A percentile compares a stretch with the other conserved stretches of the same genome.
phyloP scores from a whole-genome alignment of 257 asterid species.

The Linaria vulgaris region DNA sequence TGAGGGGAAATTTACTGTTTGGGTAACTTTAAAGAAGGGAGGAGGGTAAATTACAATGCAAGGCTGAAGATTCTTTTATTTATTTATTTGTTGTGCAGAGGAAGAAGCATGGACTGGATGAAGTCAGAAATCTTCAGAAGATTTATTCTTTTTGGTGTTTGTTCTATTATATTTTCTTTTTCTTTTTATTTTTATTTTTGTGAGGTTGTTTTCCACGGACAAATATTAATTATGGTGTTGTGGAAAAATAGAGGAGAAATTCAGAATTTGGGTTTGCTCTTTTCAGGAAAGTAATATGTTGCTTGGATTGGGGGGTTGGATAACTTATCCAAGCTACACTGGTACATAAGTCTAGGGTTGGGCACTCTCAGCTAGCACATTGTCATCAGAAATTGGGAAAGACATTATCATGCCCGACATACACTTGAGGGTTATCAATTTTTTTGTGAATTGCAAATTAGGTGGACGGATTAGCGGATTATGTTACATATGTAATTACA shows the following conservation, averaged over 20 bases:
- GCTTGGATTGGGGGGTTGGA: slow-evolving; percentile 25
- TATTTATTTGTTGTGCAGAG: not conserved
- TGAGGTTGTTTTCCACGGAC: too few relatives aligned
- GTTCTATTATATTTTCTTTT: too few relatives aligned
- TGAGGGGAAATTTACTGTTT: slow-evolving; percentile 1
- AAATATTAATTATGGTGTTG: not conserved
- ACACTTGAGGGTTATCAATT: too few relatives aligned
- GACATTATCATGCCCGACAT: too few relatives aligned
- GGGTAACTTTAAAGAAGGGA: not conserved
- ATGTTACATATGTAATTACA: too few relatives aligned
- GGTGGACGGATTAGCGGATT: too few relatives aligned
- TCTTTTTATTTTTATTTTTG: not conserved
- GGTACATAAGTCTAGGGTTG: too few relatives aligned
- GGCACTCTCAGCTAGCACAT: too few relatives aligned
- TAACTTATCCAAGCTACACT: too few relatives aligned
- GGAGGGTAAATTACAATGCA: slow-evolving; percentile 26
- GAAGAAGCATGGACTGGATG: slow-evolving; percentile 28
- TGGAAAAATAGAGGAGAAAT: not conserved
- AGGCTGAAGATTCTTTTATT: slow-evolving; percentile 4
- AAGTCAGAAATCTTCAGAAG: slow-evolving; percentile 22
- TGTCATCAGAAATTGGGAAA: too few relatives aligned
- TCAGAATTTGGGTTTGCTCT: slow-evolving; percentile 11
- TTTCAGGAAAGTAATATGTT: slow-evolving; percentile 27
- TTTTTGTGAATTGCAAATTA: too few relatives aligned
- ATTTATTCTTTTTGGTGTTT: not conserved